Evolutionary conservation across 1,284 basidiomycete genomes (phyloP), one percentile per base, ranked within the genome.

Genomic region (Rhizoctonia solani): DNA sequence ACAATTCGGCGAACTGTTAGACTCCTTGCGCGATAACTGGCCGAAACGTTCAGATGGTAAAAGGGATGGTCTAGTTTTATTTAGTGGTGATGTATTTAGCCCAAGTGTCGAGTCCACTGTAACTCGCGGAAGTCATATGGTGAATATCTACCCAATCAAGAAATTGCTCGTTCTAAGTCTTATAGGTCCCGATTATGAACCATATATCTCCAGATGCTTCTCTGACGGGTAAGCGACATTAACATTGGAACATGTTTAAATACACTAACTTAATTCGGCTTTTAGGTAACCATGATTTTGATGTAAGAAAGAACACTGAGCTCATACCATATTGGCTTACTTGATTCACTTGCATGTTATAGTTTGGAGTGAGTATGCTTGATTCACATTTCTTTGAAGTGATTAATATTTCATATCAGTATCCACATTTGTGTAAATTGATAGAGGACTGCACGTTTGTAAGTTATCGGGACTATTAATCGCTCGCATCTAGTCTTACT

Each of bases 101-200:
- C 93, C 93, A 0, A 92, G 89, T 2, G 84, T 93, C 0, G 93
- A 95, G 77, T 92, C 88, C 72, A 87, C 88, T 6, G 87, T 97
- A 23, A 95, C 93, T 2, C 81, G 94, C 75, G 94, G 94, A 46
- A 93, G 89, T 69, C 93, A 96, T 83, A 92, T 96, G 91, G 91
- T 93, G 72, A 73, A 82, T 69, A 54, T 69, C 9, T 71, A 67
- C 66, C 52, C 34, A n/a, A 6, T 30, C 16, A 14, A 41, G 19
- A 25, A 14, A 9, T 23, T 11, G 2, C 41, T 37, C 25, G 27
- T 27, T 19, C 16, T 25, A 34, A 11, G 56, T 23, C 37, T 37
- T 46, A 53, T 37, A 88, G 90, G 89, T 93, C 23, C 92, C 92
- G 1, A 84, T 94, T 19, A 84, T 94, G 78, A 94, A 95, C 71